These are phyloP conservation scores for Gymnopus androsaceus DNA, from an alignment of 1,284 basidiomycete genomes.

Conservation along the genomic window DNA sequence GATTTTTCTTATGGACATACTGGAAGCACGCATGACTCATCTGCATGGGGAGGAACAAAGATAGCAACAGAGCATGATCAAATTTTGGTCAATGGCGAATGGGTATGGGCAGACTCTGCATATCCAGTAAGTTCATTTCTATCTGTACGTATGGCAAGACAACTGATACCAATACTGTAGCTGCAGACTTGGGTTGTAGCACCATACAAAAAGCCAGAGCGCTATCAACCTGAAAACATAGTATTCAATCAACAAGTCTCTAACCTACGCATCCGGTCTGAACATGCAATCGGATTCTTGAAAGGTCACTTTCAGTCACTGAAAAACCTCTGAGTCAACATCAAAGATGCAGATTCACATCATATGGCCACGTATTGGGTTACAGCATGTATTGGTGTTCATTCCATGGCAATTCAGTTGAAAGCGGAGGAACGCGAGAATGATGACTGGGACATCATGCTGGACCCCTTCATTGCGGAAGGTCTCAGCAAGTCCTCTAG, in stretches of 20 bases:
- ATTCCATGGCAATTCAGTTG: background rate
- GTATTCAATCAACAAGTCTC: conserved; percentile 6
- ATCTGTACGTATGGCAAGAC: background rate
- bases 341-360: conserved; percentile 13
- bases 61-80: conserved; percentile 24
- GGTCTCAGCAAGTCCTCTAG: too few relatives aligned
- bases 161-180: background rate
- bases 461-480: background rate
- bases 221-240: background rate
- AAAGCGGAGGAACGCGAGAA: background rate
- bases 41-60: conserved; percentile 32
- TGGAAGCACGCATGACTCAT: conserved; percentile 35
- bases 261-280: conserved; percentile 8
- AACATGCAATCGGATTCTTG: conserved; percentile 18
- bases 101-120: conserved; percentile 38
- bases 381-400: conserved; percentile 13
- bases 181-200: conserved; percentile 9
- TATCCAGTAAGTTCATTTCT: conserved; percentile 24
- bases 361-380: conserved; percentile 21
- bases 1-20: conserved; percentile 26
- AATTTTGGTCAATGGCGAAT: conserved; percentile 30
- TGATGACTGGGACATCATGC: background rate
- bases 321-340: conserved; percentile 18
- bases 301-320: conserved; percentile 21
- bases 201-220: conserved; percentile 8